Base-by-base conservation (phyloP, 2,329 filamentous ascomycete genomes). In the Hypoxylon sp. region DNA sequence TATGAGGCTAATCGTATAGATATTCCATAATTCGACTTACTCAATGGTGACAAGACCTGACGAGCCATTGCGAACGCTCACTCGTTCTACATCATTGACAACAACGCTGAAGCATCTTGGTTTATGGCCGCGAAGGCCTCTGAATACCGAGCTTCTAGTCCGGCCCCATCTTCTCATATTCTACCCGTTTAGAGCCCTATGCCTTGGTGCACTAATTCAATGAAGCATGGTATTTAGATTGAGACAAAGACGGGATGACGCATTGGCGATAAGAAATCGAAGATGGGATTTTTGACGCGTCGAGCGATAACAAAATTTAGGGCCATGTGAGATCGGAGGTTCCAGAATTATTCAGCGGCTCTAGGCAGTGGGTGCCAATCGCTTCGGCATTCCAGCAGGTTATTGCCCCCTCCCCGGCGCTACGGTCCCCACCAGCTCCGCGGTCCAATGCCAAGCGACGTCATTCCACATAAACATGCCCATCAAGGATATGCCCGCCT, bases 41-140 rank as follows among this genome's bases (percentile, higher is more conserved):
- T 86, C 86, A 56, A 89, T 79, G 11, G 78, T 80, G 44, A 88
- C 81, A 70, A 77, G 74, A 21, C 86, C 86, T 2, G 84, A 81
- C 1, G 84, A 87, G 57, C 83, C 85, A 62, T 82, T 85, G 39
- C 76, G 79, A 8, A 88, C 81, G 2, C 77, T 74, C 56, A 88
- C 76, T 54, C 83, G 81, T 60, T 85, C 79, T 65, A 79, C 74
- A 52, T 76, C 58, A 56, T 71, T 68, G 55, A 68, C 52, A 53
- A 68, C 71, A 1, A 69, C 71, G 69, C 73, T 78, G 11, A 75
- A 67, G 31, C 48, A 48, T 65, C 72, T 60, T 5, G 51, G 53
- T 39, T 65, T 69, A 15, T 55, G 39, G n/a, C 56, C 64, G 35
- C 62, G 54, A 67, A 64, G 37, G 54, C 63, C 47, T 55, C n/a